phyloP scores from a whole-genome alignment of 768 basidiomycete species.

The Boletus speciosus region DNA sequence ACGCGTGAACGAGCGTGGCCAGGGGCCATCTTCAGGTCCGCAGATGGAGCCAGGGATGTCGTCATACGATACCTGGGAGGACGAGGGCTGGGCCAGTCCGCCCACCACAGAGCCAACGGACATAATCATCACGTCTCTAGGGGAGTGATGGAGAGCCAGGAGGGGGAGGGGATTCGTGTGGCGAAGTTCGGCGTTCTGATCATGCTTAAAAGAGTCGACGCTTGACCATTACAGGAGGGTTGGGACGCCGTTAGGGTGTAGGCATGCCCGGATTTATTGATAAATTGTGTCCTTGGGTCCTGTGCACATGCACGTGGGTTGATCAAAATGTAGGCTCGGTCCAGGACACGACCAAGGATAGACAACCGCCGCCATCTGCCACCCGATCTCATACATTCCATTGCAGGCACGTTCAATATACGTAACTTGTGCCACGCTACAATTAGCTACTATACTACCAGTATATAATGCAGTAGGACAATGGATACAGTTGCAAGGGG shows the following conservation, averaged over 20 bases:
- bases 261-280: conserved; percentile 21
- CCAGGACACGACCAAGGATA: conserved; percentile 5
- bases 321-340: conserved; percentile 2
- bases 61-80: conserved; percentile 48
- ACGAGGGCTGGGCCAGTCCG: conserved; percentile 13
- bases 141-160: not conserved
- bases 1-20: conserved; percentile 57
- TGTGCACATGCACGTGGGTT: conserved; percentile 28
- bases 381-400: not conserved
- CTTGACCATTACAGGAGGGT: conserved; percentile 24
- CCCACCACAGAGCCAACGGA: conserved; percentile 16
- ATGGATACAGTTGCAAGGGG: conserved; percentile 19
- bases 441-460: conserved; percentile 23
- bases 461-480: conserved; percentile 13
- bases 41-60: conserved; percentile 63
- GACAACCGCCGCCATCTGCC: conserved; percentile 15
- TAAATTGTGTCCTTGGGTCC: conserved; percentile 18
- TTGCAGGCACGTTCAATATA: conserved; percentile 7
- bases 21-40: conserved; percentile 61
- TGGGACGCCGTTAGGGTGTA: conserved; percentile 19
- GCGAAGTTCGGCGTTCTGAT: conserved; percentile 3
- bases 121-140: conserved; percentile 13
- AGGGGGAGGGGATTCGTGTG: not conserved
- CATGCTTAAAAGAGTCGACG: conserved; percentile 30
- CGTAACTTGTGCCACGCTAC: conserved; percentile 19